Percentiles rank a stretch among this genome's conserved stretches.
Evolutionary conservation across 371 early-diverging fungal species (phyloP).

Genomic region (Actinomortierella ambigua): DNA sequence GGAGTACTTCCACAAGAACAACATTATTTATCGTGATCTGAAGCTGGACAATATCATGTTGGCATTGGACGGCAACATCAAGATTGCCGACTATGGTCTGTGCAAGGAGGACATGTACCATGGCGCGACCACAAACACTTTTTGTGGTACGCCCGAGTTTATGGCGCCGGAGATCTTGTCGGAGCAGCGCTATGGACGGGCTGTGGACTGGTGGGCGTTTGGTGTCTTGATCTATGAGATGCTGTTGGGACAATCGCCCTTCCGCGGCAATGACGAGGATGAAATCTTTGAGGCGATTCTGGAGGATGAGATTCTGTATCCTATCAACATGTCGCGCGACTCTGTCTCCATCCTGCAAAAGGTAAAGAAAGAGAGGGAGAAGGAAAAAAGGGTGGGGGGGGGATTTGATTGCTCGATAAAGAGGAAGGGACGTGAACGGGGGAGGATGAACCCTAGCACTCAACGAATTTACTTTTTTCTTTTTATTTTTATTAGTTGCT

Average conservation of each 20-base stretch:
- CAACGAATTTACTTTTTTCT: neutral
- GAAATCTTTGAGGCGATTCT: slow-evolving; percentile 95
- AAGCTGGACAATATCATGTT: slow-evolving; percentile 99
- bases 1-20: slow-evolving; percentile 93
- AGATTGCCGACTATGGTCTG: slow-evolving; percentile 98
- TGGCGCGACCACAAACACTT: slow-evolving; percentile 84
- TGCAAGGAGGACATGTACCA: slow-evolving; percentile 95
- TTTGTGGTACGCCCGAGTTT: slow-evolving; percentile 99
- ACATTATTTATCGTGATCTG: slow-evolving; percentile 96
- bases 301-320: slow-evolving; percentile 90
- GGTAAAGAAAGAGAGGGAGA: slow-evolving; percentile 52
- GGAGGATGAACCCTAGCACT: too few relatives aligned
- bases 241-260: slow-evolving; percentile 92
- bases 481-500: slow-evolving; percentile 64
- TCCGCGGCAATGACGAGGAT: slow-evolving; percentile 93
- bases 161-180: slow-evolving; percentile 99
- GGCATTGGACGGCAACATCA: slow-evolving; percentile 94
- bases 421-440: too few relatives aligned
- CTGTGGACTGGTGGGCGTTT: slow-evolving; percentile 99
- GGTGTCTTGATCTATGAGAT: slow-evolving; percentile 99
- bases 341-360: slow-evolving; percentile 86
- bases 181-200: slow-evolving; percentile 90
- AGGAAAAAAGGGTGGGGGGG: too few relatives aligned
- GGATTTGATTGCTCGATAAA: too few relatives aligned
- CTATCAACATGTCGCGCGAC: slow-evolving; percentile 86